Base-by-base conservation (phyloP, 306 rosid species). In the Sechiopsis laciniata region DNA sequence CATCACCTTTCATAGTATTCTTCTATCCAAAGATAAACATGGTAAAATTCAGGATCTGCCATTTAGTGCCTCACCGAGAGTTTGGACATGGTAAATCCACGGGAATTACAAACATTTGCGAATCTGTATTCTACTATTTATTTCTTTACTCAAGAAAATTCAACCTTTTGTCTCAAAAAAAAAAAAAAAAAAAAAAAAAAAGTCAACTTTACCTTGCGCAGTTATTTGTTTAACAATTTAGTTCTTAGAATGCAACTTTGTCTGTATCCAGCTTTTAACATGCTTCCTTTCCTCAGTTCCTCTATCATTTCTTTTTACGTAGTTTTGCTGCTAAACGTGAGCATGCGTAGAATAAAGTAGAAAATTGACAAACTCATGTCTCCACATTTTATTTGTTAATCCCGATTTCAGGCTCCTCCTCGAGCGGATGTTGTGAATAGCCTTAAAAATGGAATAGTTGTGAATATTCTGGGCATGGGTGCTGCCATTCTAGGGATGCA, bases 401-500 rank as follows among this genome's bases (percentile, higher is more conserved):
- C 67, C 19, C 15, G 8, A 68, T 82, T 79, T 69, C 87, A 95
- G 99, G 97, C 96, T 69, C 99, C 99, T 57, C 88, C 99, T 35
- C 99, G 99, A 0, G 94, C 97, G n/a, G 97, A 95, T 76, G 99
- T 91, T 55, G 86, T 95, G 78, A 91, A 84, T 77, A 82, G 93
- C 85, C 81, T 95, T 62, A 87, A 74, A 80, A 95, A 88, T 59
- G 99, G 99, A 66, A 91, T 95, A 20, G 74, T 74, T 14, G 58
- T 95, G 80, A 95, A 95, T 85, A 82, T 91, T 9, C 75, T 95
- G 81, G 99, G 99, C 17, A 84, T 89, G 90, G 99, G 97, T n/a
- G 92, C 99, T 78, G 88, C 97, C 61, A 78, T 95, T 84, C 96
- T 95, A 68, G 97, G 97, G 52, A 87, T 89, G 95, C 99, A 88